Percentiles rank a stretch among this genome's conserved stretches.
phyloP scores from a whole-genome alignment of 2,329 filamentous ascomycete species.

The Fusarium sambucinum region DNA sequence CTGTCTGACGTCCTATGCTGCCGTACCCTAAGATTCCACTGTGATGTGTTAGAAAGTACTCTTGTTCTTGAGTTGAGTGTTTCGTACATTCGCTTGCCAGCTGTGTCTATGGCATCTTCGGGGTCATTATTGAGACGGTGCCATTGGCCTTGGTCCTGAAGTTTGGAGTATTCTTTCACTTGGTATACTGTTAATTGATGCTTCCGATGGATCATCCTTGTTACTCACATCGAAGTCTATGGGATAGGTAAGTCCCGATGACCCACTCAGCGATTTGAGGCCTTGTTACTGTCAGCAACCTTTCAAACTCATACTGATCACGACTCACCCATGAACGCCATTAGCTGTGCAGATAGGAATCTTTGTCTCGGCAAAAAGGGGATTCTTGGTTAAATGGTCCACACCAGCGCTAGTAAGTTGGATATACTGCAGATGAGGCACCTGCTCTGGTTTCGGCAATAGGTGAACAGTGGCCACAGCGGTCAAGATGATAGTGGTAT shows the following conservation, averaged over 20 bases:
- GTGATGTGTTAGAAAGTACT: background rate
- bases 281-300: conserved; percentile 46
- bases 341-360: conserved; percentile 67
- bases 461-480: conserved; percentile 49
- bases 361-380: conserved; percentile 63
- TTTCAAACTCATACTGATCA: background rate
- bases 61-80: rapidly evolving
- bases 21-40: conserved; percentile 68
- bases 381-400: conserved; percentile 61
- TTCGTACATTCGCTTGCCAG: conserved; percentile 63
- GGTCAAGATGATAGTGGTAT: conserved; percentile 62
- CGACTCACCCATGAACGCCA: conserved; percentile 66
- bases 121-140: conserved; percentile 45
- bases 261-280: conserved; percentile 71
- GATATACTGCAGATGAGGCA: conserved; percentile 63
- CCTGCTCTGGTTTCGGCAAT: conserved; percentile 58
- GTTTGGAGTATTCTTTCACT: conserved; percentile 61
- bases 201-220: rapidly evolving
- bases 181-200: rapidly evolving
- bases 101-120: conserved; percentile 57
- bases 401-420: conserved; percentile 68
- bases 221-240: conserved; percentile 61
- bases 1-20: conserved; percentile 65
- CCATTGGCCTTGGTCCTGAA: conserved; percentile 61
- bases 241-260: conserved; percentile 63